Evolutionary conservation across 495 filamentous ascomycete genomes (phyloP).

Genomic region (Chlorociboria aeruginascens): DNA sequence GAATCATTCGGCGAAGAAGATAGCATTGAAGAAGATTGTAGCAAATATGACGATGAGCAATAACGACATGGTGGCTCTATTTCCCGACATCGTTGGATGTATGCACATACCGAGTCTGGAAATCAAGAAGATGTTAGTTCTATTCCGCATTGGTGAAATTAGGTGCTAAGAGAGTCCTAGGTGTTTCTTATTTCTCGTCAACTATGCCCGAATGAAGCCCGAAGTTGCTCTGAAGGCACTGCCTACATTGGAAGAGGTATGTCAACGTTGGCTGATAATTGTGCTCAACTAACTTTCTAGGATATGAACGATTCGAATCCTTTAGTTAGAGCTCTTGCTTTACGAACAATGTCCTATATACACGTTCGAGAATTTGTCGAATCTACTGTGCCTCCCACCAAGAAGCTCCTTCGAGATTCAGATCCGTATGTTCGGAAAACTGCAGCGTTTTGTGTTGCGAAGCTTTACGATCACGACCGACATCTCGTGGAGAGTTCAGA

Average conservation of each 20-base stretch:
- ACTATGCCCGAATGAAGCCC: constrained; percentile 89
- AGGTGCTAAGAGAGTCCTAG: constrained; percentile 34
- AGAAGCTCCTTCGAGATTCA: constrained; percentile 68
- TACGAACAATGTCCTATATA: constrained; percentile 94
- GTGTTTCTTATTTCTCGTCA: constrained; percentile 96
- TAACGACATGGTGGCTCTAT: constrained; percentile 97
- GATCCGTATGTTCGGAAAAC: constrained; percentile 99
- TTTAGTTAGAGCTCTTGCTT: constrained; percentile 80
- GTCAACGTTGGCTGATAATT: constrained; percentile 12
- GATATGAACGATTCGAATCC: constrained; percentile 94
- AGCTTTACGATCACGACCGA: constrained; percentile 93
- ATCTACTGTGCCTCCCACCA: constrained; percentile 74
- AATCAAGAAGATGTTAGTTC: constrained; percentile 91
- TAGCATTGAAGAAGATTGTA: constrained; percentile 98
- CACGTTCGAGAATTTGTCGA: constrained; percentile 95
- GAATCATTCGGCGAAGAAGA: constrained; percentile 93
- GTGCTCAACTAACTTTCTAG: constrained; percentile 29
- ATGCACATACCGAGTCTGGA: constrained; percentile 91
- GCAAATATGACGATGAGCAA: constrained; percentile 99
- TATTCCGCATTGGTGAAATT: constrained; percentile 2
- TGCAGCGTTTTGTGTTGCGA: constrained; percentile 90
- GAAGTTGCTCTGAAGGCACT: constrained; percentile 91
- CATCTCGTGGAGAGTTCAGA: constrained; percentile 81
- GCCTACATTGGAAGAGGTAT: constrained; percentile 71
- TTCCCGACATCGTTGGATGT: constrained; percentile 87